phyloP scores from a whole-genome alignment of 768 basidiomycete species.

The Kwoniella pini region DNA sequence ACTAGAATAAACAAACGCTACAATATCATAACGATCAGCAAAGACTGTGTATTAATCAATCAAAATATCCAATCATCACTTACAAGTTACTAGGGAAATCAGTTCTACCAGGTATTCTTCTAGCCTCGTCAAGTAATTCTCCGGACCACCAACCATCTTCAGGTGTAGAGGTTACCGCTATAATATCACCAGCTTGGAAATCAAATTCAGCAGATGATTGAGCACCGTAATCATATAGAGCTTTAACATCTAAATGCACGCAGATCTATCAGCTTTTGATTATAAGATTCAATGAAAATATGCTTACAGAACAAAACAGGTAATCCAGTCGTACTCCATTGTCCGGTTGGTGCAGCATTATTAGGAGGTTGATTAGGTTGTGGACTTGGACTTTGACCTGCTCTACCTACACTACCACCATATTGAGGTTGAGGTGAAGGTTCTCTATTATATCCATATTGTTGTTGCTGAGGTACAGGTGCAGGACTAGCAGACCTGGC shows the following conservation, averaged over 20 bases:
- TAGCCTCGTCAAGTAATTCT: constrained; percentile 52
- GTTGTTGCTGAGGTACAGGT: constrained; percentile 27
- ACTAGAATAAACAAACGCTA: constrained; percentile 44
- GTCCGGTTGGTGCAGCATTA: constrained; percentile 64
- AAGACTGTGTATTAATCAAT: no score
- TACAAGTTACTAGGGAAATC: constrained; percentile 56
- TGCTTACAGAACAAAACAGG: constrained; percentile 85
- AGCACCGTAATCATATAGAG: constrained; percentile 74
- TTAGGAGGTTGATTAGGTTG: constrained; percentile 55
- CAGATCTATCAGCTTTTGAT: no score
- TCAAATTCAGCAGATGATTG: constrained; percentile 91
- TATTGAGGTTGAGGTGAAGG: constrained; percentile 30
- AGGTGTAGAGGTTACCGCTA: constrained; percentile 89
- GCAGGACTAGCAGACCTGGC: constrained; percentile 39
- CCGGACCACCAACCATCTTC: constrained; percentile 99
- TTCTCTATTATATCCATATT: constrained; percentile 5
- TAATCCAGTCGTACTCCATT: constrained; percentile 78
- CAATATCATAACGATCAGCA: no score
- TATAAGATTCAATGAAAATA: no score
- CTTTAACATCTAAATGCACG: constrained; percentile 61
- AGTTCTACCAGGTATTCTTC: constrained; percentile 49
- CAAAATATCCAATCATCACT: constrained; percentile 21
- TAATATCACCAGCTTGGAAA: constrained; percentile 92
- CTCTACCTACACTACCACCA: constrained; percentile 6
- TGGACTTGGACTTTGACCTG: constrained; percentile 38